phyloP scores from a whole-genome alignment of 495 filamentous ascomycete species.

The Pyrenopolyporus hunteri region DNA sequence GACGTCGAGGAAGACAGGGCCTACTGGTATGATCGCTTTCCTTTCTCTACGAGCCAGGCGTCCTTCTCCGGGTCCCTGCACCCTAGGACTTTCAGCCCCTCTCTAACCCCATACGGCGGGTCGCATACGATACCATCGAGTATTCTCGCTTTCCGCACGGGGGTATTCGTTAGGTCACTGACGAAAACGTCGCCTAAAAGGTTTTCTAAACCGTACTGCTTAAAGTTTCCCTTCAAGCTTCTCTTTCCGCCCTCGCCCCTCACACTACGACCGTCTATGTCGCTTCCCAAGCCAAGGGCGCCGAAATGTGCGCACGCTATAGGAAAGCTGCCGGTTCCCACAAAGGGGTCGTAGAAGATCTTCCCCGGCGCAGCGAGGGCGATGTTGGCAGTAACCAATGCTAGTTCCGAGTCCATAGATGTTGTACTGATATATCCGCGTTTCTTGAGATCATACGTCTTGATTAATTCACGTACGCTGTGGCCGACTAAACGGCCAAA shows the following conservation, averaged over 20 bases:
- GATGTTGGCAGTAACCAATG: conserved; percentile 90
- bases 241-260: conserved; percentile 63
- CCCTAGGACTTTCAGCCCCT: conserved; percentile 87
- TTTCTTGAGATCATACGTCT: conserved; percentile 88
- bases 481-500: conserved; percentile 71
- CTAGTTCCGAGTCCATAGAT: conserved; percentile 93
- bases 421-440: conserved; percentile 92
- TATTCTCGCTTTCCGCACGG: conserved; percentile 65
- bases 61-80: conserved; percentile 68
- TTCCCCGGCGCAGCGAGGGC: conserved; percentile 80
- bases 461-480: conserved; percentile 68
- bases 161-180: conserved; percentile 88
- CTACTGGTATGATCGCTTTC: conserved; percentile 72
- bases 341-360: conserved; percentile 91
- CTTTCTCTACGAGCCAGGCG: conserved; percentile 69
- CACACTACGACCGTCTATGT: conserved; percentile 91
- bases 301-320: conserved; percentile 90
- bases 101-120: conserved; percentile 95
- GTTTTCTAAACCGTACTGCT: conserved; percentile 74
- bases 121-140: conserved; percentile 96
- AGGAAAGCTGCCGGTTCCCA: conserved; percentile 89
- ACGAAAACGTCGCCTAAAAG: conserved; percentile 77
- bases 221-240: conserved; percentile 74
- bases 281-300: conserved; percentile 76
- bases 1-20: conserved; percentile 23